phyloP scores from a whole-genome alignment of 306 rosid genomes.

The Begonia loranthoides region DNA sequence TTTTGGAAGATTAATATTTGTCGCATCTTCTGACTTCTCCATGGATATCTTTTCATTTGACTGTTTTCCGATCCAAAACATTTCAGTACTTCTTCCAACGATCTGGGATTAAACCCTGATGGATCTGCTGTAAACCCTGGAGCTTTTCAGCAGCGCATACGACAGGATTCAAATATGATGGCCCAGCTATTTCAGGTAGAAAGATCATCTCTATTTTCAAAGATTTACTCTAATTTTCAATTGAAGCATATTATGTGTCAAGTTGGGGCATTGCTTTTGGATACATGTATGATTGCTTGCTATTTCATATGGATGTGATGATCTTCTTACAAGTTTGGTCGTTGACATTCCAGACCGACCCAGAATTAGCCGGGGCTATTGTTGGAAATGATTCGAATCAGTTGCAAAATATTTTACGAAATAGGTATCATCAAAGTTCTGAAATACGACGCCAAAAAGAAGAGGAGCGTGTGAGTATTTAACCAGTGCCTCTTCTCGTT shows the following conservation, averaged over 20 bases:
- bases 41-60: too few species aligned
- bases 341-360: slow-evolving; percentile 46
- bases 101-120: slow-evolving; percentile 58
- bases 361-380: slow-evolving; percentile 79
- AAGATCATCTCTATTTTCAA: slow-evolving; percentile 2
- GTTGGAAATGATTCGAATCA: slow-evolving; percentile 60
- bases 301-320: not conserved
- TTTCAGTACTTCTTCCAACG: slow-evolving; percentile 58
- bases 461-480: slow-evolving; percentile 73
- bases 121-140: slow-evolving; percentile 87
- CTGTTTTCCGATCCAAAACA: not conserved
- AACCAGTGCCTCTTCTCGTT: not conserved
- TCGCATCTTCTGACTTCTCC: too few species aligned
- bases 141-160: slow-evolving; percentile 79
- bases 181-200: slow-evolving; percentile 71
- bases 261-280: too few species aligned
- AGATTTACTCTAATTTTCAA: not conserved
- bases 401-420: slow-evolving; percentile 59
- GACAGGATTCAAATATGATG: slow-evolving; percentile 54
- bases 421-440: slow-evolving; percentile 45
- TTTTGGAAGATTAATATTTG: too few species aligned
- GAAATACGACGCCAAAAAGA: slow-evolving; percentile 51
- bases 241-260: not conserved
- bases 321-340: slow-evolving; percentile 5
- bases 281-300: too few species aligned